phyloP scores from a whole-genome alignment of 805 yeast genomes.

The Zygoascus bituminiphila region DNA sequence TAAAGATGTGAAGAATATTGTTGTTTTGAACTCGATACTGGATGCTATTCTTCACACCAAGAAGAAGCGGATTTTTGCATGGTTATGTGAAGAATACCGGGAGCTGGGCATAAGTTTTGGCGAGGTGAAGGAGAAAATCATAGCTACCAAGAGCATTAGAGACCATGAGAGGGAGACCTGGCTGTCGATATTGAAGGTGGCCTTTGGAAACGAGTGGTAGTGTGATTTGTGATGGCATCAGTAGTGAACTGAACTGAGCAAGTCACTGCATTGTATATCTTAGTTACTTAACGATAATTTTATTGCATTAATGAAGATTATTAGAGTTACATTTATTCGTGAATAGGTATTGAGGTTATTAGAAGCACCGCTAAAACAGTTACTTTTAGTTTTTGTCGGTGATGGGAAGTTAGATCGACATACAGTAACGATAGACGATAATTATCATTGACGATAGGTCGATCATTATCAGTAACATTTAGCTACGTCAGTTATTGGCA shows the following conservation, averaged over 20 bases:
- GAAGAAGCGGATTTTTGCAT: background rate
- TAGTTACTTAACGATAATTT: too few relatives aligned
- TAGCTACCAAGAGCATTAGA: background rate
- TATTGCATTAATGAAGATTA: background rate
- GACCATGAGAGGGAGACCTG: background rate
- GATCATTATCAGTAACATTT: too few relatives aligned
- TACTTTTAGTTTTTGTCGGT: too few relatives aligned
- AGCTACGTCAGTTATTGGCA: too few relatives aligned
- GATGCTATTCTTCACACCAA: constrained; percentile 1
- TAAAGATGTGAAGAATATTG: constrained; percentile 12
- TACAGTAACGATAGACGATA: too few relatives aligned
- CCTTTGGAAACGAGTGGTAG: background rate
- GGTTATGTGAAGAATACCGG: constrained; percentile 10
- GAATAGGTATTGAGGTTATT: too few relatives aligned
- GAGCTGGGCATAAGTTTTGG: constrained; percentile 2
- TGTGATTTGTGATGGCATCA: background rate
- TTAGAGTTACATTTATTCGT: too few relatives aligned
- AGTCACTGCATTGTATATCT: background rate
- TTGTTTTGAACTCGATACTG: constrained; percentile 7
- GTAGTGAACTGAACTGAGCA: too few relatives aligned
- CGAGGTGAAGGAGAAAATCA: background rate
- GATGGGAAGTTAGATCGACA: too few relatives aligned
- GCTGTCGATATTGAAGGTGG: background rate
- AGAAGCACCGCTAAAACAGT: too few relatives aligned
- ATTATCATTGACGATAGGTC: too few relatives aligned